Conservation (phyloP, 345 rosid species). For the Sonneratia alba region DNA sequence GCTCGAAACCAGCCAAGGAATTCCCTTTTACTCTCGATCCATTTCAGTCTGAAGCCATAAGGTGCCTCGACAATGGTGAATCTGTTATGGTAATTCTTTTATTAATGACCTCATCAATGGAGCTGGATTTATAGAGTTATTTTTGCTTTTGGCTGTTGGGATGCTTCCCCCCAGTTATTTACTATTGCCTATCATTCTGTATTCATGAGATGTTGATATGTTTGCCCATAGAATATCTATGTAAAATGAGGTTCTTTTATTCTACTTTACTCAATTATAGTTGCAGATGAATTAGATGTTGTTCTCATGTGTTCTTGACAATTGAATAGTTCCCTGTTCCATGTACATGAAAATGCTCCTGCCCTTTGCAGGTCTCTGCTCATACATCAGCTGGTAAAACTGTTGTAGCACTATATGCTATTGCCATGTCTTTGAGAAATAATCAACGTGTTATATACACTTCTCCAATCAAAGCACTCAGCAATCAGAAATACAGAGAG, state of each 20-base stretch:
- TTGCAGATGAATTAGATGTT: neutral
- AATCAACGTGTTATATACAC: slow-evolving; percentile 91
- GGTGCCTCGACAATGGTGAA: slow-evolving; percentile 75
- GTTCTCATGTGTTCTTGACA: neutral
- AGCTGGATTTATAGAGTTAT: neutral
- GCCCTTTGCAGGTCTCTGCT: slow-evolving; percentile 65
- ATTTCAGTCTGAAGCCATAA: slow-evolving; percentile 91
- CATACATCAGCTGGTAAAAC: slow-evolving; percentile 99
- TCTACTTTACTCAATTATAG: neutral
- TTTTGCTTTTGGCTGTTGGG: neutral
- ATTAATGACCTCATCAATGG: neutral
- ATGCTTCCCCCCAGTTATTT: neutral
- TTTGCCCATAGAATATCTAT: neutral
- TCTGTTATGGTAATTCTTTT: slow-evolving; percentile 69
- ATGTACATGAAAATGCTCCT: neutral
- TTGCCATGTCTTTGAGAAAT: slow-evolving; percentile 83
- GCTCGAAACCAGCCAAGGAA: slow-evolving; percentile 63
- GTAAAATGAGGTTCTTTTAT: neutral
- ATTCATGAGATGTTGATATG: neutral
- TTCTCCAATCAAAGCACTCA: slow-evolving; percentile 92
- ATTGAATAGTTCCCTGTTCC: neutral
- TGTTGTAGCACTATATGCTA: slow-evolving; percentile 86
- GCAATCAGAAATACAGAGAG: slow-evolving; percentile 94
- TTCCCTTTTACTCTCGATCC: slow-evolving; percentile 90
- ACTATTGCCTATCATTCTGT: neutral